Percentiles rank a stretch among this genome's conserved stretches.
phyloP scores from a whole-genome alignment of 495 filamentous ascomycete species.

The Niebla homalea region DNA sequence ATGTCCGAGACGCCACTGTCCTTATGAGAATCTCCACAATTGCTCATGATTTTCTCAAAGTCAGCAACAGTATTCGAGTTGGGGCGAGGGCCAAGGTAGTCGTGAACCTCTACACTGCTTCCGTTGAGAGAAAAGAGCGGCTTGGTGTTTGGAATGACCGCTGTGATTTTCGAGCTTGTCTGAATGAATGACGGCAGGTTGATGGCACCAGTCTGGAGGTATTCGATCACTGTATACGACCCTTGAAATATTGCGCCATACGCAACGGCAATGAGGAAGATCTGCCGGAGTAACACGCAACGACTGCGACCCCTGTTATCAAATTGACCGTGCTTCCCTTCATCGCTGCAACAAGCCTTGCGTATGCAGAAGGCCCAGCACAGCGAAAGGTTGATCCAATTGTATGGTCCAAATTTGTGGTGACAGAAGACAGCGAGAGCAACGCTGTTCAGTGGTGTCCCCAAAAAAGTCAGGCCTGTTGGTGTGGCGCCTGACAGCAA shows the following conservation, averaged over 20 bases:
- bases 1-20: conserved; percentile 35
- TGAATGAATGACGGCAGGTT: neutral
- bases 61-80: conserved; percentile 39
- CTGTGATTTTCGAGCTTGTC: neutral
- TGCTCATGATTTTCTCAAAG: conserved; percentile 33
- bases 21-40: conserved; percentile 34
- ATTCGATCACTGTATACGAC: neutral
- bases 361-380: conserved; percentile 4
- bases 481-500: neutral
- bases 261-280: neutral
- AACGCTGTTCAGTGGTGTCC: neutral
- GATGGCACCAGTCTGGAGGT: neutral
- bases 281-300: neutral
- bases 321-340: neutral
- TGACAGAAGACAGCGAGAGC: neutral
- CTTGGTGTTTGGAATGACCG: neutral
- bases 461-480: neutral
- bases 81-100: conserved; percentile 36
- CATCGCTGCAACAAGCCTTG: neutral
- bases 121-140: conserved; percentile 26
- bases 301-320: neutral
- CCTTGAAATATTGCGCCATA: conserved; percentile 4
- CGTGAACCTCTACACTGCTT: conserved; percentile 36
- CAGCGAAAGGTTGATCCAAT: conserved; percentile 1
- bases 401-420: neutral